phyloP scores from a whole-genome alignment of 768 basidiomycete genomes.

The Fomitopsis serialis region DNA sequence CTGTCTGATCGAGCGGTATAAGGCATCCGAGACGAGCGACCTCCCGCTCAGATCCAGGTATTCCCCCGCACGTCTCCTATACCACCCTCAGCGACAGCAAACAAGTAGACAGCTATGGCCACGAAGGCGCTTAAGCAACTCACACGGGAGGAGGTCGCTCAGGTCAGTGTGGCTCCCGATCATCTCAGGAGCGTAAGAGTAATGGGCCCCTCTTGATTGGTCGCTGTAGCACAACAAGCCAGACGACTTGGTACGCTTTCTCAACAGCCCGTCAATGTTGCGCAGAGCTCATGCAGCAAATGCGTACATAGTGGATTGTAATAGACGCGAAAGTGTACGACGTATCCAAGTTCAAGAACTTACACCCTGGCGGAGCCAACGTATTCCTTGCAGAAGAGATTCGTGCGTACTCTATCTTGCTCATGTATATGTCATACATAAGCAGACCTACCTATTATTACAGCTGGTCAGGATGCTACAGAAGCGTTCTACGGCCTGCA shows the following conservation, averaged over 20 bases:
- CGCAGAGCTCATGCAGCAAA: background rate
- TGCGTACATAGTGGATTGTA: constrained; percentile 73
- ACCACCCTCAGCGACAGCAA: background rate
- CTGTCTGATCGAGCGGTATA: constrained; percentile 1
- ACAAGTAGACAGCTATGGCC: constrained; percentile 15
- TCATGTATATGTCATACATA: background rate
- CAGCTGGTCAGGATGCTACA: constrained; percentile 84
- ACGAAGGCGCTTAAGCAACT: constrained; percentile 37
- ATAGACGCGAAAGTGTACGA: constrained; percentile 84
- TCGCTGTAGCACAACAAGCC: constrained; percentile 62
- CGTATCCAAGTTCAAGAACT: constrained; percentile 67
- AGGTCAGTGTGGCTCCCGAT: constrained; percentile 40
- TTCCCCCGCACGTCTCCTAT: background rate
- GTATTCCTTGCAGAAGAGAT: constrained; percentile 78
- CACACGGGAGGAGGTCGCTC: constrained; percentile 66
- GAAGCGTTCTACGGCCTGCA: constrained; percentile 88
- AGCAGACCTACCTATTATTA: too few relatives aligned
- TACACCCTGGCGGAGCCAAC: constrained; percentile 80
- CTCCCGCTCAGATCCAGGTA: constrained; percentile 4
- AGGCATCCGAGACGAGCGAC: constrained; percentile 1
- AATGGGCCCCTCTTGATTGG: background rate
- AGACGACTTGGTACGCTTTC: constrained; percentile 60
- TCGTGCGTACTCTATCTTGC: constrained; percentile 44
- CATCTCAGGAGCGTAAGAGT: background rate
- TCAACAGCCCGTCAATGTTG: background rate